Conservation (phyloP, 345 rosid genomes). For the Heritiera littoralis region DNA sequence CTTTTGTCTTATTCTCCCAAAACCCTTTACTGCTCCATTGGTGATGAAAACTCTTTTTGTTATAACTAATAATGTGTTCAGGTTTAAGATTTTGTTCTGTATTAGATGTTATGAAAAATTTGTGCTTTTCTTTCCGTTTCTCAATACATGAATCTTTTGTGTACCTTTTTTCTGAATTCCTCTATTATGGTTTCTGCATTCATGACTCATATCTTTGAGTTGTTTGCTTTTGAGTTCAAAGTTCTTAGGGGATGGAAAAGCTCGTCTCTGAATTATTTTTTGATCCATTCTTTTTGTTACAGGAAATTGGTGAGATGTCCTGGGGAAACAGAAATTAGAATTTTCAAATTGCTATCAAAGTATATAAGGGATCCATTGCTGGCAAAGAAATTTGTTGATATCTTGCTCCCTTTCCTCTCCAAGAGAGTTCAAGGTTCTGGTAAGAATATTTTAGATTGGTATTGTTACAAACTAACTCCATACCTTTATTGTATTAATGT, state of each 20-base stretch:
- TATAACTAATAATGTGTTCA: not conserved
- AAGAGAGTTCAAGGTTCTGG: constrained; percentile 60
- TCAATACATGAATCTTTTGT: not conserved
- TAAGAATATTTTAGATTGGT: constrained; percentile 33
- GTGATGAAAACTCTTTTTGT: not conserved
- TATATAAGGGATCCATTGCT: constrained; percentile 50
- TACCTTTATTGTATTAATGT: constrained; percentile 25
- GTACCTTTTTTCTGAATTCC: not conserved
- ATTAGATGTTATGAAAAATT: not conserved
- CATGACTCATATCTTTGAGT: not conserved
- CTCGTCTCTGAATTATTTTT: not conserved
- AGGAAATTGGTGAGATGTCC: constrained; percentile 74
- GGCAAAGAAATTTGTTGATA: constrained; percentile 62
- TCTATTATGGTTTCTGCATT: constrained; percentile 9
- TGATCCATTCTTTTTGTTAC: constrained; percentile 20
- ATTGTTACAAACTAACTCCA: constrained; percentile 4
- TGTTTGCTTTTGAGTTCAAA: constrained; percentile 11
- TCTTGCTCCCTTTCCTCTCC: constrained; percentile 65
- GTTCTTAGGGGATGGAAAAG: not conserved
- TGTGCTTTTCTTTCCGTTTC: not conserved
- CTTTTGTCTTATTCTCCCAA: not conserved
- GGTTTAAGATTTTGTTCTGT: not conserved
- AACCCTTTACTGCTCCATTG: not conserved
- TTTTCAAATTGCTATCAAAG: constrained; percentile 67
- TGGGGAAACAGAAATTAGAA: constrained; percentile 56